These are phyloP conservation scores for Dalbergia oliveri DNA, from an alignment of 306 rosid species.

Conservation along the genomic window DNA sequence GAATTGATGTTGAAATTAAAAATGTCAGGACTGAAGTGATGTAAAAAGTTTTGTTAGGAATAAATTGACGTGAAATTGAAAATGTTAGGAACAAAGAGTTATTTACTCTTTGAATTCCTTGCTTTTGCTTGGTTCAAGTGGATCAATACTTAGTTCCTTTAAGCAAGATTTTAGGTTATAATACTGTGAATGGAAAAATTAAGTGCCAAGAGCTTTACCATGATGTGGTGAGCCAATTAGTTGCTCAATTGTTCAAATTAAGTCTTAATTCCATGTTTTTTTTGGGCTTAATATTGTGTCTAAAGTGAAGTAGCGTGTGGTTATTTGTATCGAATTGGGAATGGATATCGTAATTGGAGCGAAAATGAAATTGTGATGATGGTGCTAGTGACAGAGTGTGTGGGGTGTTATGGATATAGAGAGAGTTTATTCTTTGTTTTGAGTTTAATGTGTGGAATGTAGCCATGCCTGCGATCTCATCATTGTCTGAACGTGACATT, in stretches of 20 bases:
- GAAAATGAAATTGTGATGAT: background rate
- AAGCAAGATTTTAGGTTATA: background rate
- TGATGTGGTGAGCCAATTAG: background rate
- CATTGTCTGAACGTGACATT: background rate
- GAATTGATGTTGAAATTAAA: no score
- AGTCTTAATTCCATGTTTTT: background rate
- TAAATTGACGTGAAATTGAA: no score
- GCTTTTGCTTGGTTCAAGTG: background rate
- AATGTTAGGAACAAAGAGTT: no score
- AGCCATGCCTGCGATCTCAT: conserved; percentile 2
- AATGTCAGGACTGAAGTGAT: no score
- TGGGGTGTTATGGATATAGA: conserved; percentile 14
- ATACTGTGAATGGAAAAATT: background rate
- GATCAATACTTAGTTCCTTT: background rate
- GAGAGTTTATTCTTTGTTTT: background rate
- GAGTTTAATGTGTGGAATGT: conserved; percentile 8
- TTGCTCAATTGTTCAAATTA: conserved; percentile 16
- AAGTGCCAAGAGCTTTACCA: background rate
- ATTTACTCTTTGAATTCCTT: no score
- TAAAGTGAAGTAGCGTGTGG: background rate
- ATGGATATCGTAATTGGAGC: background rate
- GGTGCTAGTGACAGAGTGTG: background rate
- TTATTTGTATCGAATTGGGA: conserved; percentile 14
- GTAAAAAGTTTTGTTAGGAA: no score
- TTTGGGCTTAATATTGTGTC: background rate